Percentiles rank a stretch among this genome's conserved stretches.
Evolutionary conservation across 305 asterid species (phyloP).

Genomic region (Solanum hybrid): DNA sequence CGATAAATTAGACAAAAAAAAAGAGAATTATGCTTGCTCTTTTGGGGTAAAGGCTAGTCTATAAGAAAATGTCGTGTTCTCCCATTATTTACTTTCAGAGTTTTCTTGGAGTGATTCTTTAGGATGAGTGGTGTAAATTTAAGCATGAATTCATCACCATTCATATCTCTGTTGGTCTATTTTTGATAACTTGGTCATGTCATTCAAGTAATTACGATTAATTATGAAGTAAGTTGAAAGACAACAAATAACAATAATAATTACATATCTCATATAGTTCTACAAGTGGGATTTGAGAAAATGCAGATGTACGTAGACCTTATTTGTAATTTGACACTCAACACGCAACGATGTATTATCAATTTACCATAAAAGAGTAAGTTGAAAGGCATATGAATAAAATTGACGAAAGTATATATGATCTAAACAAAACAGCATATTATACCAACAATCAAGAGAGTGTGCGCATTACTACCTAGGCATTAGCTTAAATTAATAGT

Average conservation of each 20-base stretch:
- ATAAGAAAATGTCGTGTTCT: background rate
- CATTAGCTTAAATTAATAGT: background rate
- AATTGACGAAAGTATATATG: background rate
- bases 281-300: no score
- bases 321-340: background rate
- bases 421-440: background rate
- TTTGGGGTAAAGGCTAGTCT: background rate
- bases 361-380: background rate
- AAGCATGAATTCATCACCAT: background rate
- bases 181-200: background rate
- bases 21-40: background rate
- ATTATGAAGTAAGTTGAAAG: background rate
- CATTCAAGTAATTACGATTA: background rate
- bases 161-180: background rate
- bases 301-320: accelerated
- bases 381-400: background rate
- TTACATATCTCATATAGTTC: no score
- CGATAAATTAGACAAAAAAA: background rate
- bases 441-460: background rate
- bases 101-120: background rate
- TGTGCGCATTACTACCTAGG: background rate
- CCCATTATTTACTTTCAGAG: background rate
- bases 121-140: background rate
- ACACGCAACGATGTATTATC: background rate
- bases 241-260: background rate